Conservation (phyloP, 1,284 basidiomycete species). For the Trametes pubescens region DNA sequence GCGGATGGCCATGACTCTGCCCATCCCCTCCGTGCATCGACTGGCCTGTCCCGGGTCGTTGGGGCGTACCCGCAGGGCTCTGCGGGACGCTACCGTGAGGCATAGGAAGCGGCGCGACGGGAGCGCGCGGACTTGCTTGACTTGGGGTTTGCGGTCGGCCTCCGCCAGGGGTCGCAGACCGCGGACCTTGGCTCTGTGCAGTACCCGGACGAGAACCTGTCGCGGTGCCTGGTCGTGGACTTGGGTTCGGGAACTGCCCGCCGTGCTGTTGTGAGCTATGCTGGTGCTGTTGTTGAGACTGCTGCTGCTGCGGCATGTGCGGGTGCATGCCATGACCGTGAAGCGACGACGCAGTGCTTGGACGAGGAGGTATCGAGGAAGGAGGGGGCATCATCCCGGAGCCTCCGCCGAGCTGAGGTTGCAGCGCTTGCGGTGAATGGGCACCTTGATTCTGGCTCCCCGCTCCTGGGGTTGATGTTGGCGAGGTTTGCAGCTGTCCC, state of each 20-base stretch:
- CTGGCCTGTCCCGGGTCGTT: slow-evolving; percentile 36
- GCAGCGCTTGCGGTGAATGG: slow-evolving; percentile 22
- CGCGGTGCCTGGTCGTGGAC: slow-evolving; percentile 34
- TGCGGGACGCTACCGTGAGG: slow-evolving; percentile 8
- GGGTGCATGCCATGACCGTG: slow-evolving; percentile 29
- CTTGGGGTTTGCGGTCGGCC: neutral
- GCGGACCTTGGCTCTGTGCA: slow-evolving; percentile 21
- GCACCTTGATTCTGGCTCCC: slow-evolving; percentile 7
- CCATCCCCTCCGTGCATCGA: slow-evolving; percentile 25
- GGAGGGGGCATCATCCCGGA: slow-evolving; percentile 35
- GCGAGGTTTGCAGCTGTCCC: slow-evolving; percentile 24
- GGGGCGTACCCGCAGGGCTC: slow-evolving; percentile 7
- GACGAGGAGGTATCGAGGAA: slow-evolving; percentile 36
- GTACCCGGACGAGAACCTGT: slow-evolving; percentile 30
- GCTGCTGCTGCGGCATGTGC: slow-evolving; percentile 26
- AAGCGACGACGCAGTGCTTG: slow-evolving; percentile 33
- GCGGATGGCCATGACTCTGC: slow-evolving; percentile 10
- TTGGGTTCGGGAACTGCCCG: slow-evolving; percentile 25
- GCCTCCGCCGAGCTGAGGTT: slow-evolving; percentile 11
- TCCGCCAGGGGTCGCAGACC: slow-evolving; percentile 5
- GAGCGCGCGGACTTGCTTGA: slow-evolving; percentile 20
- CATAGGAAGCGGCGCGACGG: slow-evolving; percentile 26
- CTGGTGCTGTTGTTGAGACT: slow-evolving; percentile 20
- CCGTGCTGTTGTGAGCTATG: slow-evolving; percentile 11
- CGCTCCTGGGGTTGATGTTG: slow-evolving; percentile 16